Conservation (phyloP, 148 eudicot species). For the Amaranthus palmeri region DNA sequence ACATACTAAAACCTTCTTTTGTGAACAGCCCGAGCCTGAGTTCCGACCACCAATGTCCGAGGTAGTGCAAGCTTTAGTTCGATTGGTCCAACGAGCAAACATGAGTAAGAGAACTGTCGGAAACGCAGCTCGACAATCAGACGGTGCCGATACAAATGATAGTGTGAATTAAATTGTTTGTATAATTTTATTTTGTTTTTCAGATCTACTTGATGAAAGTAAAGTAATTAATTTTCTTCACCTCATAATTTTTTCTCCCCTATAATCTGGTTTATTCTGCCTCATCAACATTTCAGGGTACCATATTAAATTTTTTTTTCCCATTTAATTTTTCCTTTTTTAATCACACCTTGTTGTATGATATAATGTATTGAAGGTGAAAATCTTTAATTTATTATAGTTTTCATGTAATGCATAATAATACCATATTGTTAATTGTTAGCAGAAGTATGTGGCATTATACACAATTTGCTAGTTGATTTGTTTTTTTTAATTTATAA, state of each 20-base stretch:
- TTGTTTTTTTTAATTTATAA: too few relatives aligned
- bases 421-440: too few relatives aligned
- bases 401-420: too few relatives aligned
- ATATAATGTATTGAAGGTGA: constrained; percentile 27
- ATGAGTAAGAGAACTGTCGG: constrained; percentile 95
- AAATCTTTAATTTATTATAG: constrained; percentile 3
- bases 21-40: constrained; percentile 83
- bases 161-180: constrained; percentile 23
- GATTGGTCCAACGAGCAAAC: constrained; percentile 87
- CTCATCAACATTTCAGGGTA: constrained; percentile 5
- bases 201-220: constrained; percentile 10
- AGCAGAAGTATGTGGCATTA: too few relatives aligned
- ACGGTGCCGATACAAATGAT: constrained; percentile 34
- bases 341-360: constrained; percentile 18
- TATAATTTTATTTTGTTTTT: constrained; percentile 26
- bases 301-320: background rate
- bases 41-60: constrained; percentile 99
- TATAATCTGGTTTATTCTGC: constrained; percentile 1
- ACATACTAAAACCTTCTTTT: background rate
- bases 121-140: constrained; percentile 32
- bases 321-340: background rate
- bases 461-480: too few relatives aligned
- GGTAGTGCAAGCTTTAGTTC: constrained; percentile 88
- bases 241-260: constrained; percentile 8
- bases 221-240: constrained; percentile 19